phyloP scores from a whole-genome alignment of 2,329 filamentous ascomycete genomes.

The Colletotrichum gigasporum region DNA sequence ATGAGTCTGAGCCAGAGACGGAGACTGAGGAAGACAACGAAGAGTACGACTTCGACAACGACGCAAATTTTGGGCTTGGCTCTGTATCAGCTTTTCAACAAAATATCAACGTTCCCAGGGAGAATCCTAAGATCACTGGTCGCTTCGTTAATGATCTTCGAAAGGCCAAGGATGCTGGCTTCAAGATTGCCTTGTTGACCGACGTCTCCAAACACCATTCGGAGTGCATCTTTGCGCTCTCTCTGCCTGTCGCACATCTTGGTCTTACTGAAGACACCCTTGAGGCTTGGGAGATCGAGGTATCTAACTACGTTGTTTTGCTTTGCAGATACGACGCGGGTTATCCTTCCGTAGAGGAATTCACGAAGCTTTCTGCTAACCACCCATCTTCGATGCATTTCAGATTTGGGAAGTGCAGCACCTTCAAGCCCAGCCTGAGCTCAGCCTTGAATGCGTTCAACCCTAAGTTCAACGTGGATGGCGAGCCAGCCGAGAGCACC shows the following conservation, averaged over 20 bases:
- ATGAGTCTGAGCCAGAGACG: conserved; percentile 43
- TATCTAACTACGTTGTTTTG: conserved; percentile 76
- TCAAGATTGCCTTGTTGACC: conserved; percentile 72
- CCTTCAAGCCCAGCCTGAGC: conserved; percentile 73
- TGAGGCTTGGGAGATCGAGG: conserved; percentile 78
- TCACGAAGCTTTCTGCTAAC: conserved; percentile 53
- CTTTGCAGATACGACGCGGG: conserved; percentile 71
- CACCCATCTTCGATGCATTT: conserved; percentile 56
- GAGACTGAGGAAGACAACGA: conserved; percentile 42
- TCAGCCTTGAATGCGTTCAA: conserved; percentile 64
- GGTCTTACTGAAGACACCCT: conserved; percentile 78
- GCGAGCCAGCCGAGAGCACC: background rate
- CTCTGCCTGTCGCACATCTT: conserved; percentile 75
- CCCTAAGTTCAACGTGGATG: conserved; percentile 16
- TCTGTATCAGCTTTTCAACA: conserved; percentile 31
- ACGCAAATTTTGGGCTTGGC: conserved; percentile 45
- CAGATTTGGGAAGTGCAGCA: conserved; percentile 74
- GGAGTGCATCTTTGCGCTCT: conserved; percentile 69
- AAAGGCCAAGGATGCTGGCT: conserved; percentile 70
- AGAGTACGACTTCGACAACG: conserved; percentile 40
- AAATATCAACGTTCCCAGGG: conserved; percentile 42
- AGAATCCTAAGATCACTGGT: conserved; percentile 40
- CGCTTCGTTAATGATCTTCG: conserved; percentile 64
- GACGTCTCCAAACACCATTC: conserved; percentile 46
- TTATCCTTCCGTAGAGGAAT: conserved; percentile 68